Evolutionary conservation across 106 monocot species (phyloP).

Genomic region (Dactylorhiza incarnata): DNA sequence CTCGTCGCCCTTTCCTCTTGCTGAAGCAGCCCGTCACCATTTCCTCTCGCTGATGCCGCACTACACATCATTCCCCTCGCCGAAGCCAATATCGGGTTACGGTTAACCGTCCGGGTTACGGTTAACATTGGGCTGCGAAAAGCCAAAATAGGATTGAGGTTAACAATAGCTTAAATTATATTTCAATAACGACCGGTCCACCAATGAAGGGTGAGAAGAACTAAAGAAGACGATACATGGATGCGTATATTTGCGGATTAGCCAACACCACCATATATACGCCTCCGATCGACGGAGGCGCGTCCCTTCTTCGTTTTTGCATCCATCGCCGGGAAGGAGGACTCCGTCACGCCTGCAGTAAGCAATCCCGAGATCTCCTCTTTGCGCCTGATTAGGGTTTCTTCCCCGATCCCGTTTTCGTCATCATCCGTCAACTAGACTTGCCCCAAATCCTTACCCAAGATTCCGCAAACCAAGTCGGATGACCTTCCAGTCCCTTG

Average conservation of each 20-base stretch:
- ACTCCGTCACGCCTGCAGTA: neutral
- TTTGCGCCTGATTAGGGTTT: constrained; percentile 2
- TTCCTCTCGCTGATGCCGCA: too few relatives aligned
- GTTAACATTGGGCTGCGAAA: too few relatives aligned
- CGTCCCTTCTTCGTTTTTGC: neutral
- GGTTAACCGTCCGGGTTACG: too few relatives aligned
- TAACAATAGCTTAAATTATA: too few relatives aligned
- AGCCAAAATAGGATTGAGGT: too few relatives aligned
- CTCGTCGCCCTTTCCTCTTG: too few relatives aligned
- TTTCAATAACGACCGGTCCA: neutral
- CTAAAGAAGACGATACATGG: neutral
- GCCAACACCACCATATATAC: neutral
- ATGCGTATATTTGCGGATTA: constrained; percentile 3
- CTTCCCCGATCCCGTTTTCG: neutral
- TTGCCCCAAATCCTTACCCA: neutral
- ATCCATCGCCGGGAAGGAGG: neutral
- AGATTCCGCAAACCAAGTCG: neutral
- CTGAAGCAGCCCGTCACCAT: too few relatives aligned
- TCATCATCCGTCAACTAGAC: too few relatives aligned
- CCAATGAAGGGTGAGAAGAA: neutral
- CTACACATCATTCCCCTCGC: too few relatives aligned
- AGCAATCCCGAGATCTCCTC: constrained; percentile 6
- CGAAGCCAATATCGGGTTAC: too few relatives aligned
- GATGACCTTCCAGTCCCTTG: neutral
- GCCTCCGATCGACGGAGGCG: neutral